Percentiles rank a stretch among this genome's conserved stretches.
Conservation (phyloP, 1,139 yeast species). For the Saccharomyces hybrid region DNA sequence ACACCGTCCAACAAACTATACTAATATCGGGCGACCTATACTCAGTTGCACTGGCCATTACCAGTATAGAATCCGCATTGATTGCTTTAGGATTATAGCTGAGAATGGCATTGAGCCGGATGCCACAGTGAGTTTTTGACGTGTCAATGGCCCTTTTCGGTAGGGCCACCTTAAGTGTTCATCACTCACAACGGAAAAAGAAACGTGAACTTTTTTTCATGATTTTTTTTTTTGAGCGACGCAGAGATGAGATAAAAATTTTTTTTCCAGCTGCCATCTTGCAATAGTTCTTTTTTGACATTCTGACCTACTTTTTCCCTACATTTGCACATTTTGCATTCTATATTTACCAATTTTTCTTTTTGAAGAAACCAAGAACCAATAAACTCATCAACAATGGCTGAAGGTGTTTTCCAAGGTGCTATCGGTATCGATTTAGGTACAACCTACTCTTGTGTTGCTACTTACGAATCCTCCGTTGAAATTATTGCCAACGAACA, state of each 20-base stretch:
- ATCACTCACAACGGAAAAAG: conserved; percentile 1
- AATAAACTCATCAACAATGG: conserved; percentile 42
- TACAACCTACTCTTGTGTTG: conserved; percentile 89
- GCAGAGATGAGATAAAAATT: conserved; percentile 1
- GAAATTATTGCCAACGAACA: conserved; percentile 92
- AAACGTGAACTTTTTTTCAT: neutral
- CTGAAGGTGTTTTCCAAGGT: conserved; percentile 99
- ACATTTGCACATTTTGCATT: neutral
- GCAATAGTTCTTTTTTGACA: neutral
- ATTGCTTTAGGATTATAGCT: neutral
- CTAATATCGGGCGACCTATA: conserved; percentile 27
- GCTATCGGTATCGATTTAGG: conserved; percentile 98
- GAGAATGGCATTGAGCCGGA: neutral
- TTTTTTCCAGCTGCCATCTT: neutral
- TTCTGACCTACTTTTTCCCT: neutral
- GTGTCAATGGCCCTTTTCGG: neutral
- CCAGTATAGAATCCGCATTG: conserved; percentile 11
- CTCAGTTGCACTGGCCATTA: conserved; percentile 23
- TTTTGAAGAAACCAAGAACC: neutral
- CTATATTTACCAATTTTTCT: neutral
- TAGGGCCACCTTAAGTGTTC: too few relatives aligned
- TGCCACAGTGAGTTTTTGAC: neutral
- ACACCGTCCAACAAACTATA: conserved; percentile 22
- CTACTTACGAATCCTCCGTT: conserved; percentile 84
- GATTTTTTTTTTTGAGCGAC: neutral